A percentile compares a stretch with the other conserved stretches of the same genome.
These are phyloP conservation scores for Viola odorata DNA, from an alignment of 345 rosid genomes.

Conservation along the genomic window DNA sequence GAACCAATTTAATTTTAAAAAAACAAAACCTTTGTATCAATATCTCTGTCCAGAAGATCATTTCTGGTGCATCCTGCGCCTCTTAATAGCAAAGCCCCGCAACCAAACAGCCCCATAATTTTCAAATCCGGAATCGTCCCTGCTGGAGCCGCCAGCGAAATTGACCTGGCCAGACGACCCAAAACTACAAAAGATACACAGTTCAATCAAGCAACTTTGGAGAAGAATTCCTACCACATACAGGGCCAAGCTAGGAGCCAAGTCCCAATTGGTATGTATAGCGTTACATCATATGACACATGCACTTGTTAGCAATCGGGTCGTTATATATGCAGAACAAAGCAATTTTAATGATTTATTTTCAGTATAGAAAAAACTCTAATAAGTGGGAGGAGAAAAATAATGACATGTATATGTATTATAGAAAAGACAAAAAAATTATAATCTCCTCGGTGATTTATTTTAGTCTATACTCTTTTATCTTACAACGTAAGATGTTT, in stretches of 20 bases:
- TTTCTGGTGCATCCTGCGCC: constrained; percentile 94
- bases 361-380: no score
- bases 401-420: no score
- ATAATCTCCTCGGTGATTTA: no score
- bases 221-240: constrained; percentile 81
- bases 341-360: no score
- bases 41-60: constrained; percentile 89
- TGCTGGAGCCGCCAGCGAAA: constrained; percentile 69
- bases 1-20: no score
- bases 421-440: no score
- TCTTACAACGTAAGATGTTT: no score
- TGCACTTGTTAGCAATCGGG: no score
- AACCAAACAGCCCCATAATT: constrained; percentile 69
- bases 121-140: constrained; percentile 70
- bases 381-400: no score
- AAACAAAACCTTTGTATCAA: constrained; percentile 60
- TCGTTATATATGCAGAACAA: no score
- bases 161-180: constrained; percentile 41
- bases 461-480: no score
- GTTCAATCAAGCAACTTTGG: not conserved
- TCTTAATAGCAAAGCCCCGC: constrained; percentile 83
- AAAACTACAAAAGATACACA: not conserved
- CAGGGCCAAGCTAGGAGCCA: constrained; percentile 97
- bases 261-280: constrained; percentile 85
- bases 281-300: no score